Base-by-base conservation (phyloP, 208 protist genomes). In the Leptomonas pyrrhocoris region DNA sequence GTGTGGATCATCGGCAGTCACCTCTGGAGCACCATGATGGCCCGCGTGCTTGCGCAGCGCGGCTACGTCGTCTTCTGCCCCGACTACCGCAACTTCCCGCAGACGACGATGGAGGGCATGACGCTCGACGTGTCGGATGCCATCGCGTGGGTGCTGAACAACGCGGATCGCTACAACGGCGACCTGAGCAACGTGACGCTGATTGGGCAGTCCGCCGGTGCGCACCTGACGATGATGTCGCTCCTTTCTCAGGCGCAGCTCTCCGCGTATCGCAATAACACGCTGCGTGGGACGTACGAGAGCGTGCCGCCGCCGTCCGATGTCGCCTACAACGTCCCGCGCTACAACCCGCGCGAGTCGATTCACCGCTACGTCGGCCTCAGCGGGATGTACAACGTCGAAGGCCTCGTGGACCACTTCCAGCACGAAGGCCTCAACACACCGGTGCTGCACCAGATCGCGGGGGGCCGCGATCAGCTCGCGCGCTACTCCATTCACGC, bases 11-110 rank as follows among this genome's bases (percentile, higher is more conserved):
- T 97, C 54, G 92, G 92, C 8, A 85, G 80, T 55, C 74, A 94
- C 42, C 74, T 94, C 30, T 97, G 92, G 90, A 83, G 76, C 45
- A 84, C 81, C 34, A 79, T 97, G 55, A 67, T 97, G n/a, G 89
- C 88, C 18, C 85, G 88, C 3, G 62, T 94, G 13, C 68, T 97
- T 5, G 80, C 90, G 13, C 70, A 80, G 36, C 80, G 89, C 43
- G 93, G 93, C 38, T 94, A 93, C 79, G 70, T 95, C 31, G 90
- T 94, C 16, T 95, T 97, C 79, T 93, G 86, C 76, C 93, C 93
- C 12, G 93, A 97, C 86, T 97, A 97, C 79, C 89, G 93, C 56
- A 97, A 97, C 84, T 97, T 95, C 66, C 93, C 93, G 34, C 90
- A 95, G 80, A 94, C 86, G 38, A 86, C 85, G 63, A 87, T 97